Evolutionary conservation across 345 rosid genomes (phyloP).

Genomic region (Eucalyptus sp.): DNA sequence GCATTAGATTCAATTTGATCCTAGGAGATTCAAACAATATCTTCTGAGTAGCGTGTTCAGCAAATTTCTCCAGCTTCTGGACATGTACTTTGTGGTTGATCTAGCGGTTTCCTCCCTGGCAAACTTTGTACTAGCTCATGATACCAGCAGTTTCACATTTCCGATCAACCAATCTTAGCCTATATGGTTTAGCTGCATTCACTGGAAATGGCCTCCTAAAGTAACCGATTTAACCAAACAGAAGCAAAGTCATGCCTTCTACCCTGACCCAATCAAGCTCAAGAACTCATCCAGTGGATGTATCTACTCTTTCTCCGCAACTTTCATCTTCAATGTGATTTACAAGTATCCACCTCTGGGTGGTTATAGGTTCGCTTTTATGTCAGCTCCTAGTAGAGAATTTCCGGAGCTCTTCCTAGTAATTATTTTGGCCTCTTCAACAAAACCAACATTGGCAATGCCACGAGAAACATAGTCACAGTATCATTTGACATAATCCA

Average conservation of each 20-base stretch:
- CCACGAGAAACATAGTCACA: too few relatives aligned
- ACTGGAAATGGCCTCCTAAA: too few relatives aligned
- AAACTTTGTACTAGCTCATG: not conserved
- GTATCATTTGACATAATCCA: not conserved
- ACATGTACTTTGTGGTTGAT: not conserved
- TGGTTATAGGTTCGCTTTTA: not conserved
- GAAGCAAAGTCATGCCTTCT: conserved; percentile 5
- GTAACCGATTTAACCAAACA: too few relatives aligned
- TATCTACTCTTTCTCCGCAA: not conserved
- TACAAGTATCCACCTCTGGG: not conserved
- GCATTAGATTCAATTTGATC: not conserved
- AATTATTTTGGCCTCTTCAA: too few relatives aligned
- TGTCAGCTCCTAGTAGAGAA: not conserved
- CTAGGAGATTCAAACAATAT: not conserved
- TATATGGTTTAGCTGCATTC: too few relatives aligned
- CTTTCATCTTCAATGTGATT: not conserved
- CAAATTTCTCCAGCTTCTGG: not conserved
- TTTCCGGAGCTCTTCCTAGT: too few relatives aligned
- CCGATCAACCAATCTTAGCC: too few relatives aligned
- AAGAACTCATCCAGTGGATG: not conserved
- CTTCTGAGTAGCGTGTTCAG: not conserved
- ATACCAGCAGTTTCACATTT: too few relatives aligned
- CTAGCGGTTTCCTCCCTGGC: not conserved
- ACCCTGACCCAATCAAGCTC: not conserved
- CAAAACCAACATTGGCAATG: too few relatives aligned